A percentile compares a stretch with the other conserved stretches of the same genome.
Conservation (phyloP, 768 basidiomycete species). For the Suillus bovinus region DNA sequence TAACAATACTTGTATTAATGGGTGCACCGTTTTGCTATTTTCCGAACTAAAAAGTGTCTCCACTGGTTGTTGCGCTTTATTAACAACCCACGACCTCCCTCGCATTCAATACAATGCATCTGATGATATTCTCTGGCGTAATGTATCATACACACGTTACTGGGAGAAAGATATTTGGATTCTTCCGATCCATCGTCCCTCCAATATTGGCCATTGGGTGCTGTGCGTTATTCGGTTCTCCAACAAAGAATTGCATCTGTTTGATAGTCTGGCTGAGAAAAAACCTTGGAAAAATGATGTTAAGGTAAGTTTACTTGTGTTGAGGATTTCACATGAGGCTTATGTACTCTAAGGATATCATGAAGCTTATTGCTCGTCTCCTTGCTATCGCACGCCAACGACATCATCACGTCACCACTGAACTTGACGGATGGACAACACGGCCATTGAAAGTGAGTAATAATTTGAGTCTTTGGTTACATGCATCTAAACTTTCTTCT, state of each 20-base stretch:
- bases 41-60: neutral
- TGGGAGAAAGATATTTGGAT: conserved; percentile 38
- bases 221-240: conserved; percentile 21
- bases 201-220: conserved; percentile 33
- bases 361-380: conserved; percentile 10
- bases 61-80: neutral
- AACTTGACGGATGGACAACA: conserved; percentile 9
- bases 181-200: conserved; percentile 35
- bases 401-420: conserved; percentile 1
- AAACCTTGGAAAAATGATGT: conserved; percentile 11
- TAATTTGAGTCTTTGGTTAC: neutral
- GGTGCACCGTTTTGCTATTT: conserved; percentile 11
- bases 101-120: neutral
- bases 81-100: conserved; percentile 15
- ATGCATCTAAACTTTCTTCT: neutral
- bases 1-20: conserved; percentile 14
- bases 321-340: neutral
- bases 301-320: neutral
- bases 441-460: conserved; percentile 3
- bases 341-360: conserved; percentile 2
- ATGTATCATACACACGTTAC: conserved; percentile 16
- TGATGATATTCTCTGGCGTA: conserved; percentile 24
- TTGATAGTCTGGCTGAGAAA: conserved; percentile 14
- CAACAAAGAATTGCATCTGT: conserved; percentile 12
- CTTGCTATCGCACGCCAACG: conserved; percentile 4